These are phyloP conservation scores for Eucalyptus coolabah DNA, from an alignment of 345 rosid genomes.

Conservation along the genomic window DNA sequence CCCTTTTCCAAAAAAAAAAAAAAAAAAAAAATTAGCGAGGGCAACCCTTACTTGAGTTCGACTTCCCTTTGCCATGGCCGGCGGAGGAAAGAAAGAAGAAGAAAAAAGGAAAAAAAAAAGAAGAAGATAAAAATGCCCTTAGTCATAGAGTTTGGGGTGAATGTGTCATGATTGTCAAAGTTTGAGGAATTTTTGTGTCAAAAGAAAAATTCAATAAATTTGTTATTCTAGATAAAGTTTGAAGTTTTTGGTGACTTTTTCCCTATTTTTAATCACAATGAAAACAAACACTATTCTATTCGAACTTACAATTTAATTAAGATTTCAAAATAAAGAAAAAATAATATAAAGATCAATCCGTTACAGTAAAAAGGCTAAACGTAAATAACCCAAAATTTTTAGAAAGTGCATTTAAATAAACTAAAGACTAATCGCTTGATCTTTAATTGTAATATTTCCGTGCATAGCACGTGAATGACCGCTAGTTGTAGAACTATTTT, in stretches of 20 bases:
- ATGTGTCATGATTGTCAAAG: too few relatives aligned
- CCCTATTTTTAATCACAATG: not conserved
- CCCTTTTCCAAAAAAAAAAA: too few relatives aligned
- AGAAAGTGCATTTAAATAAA: not conserved
- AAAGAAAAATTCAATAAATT: too few relatives aligned
- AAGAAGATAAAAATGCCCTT: too few relatives aligned
- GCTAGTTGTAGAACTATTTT: too few relatives aligned
- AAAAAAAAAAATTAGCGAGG: too few relatives aligned
- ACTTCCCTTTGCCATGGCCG: too few relatives aligned
- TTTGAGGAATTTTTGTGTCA: fast-evolving
- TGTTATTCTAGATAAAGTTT: fast-evolving
- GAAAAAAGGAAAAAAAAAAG: fast-evolving
- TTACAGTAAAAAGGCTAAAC: not conserved
- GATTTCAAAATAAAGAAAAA: not conserved
- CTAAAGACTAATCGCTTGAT: not conserved
- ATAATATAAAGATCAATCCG: not conserved
- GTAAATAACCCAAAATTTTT: not conserved
- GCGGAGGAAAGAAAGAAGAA: too few relatives aligned
- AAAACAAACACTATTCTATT: not conserved
- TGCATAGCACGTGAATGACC: not conserved
- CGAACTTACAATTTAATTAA: not conserved
- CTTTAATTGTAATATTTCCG: not conserved
- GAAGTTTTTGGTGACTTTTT: fast-evolving
- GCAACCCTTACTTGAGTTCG: fast-evolving
- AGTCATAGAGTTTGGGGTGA: too few relatives aligned